Evolutionary conservation across 148 eudicot genomes (phyloP).

Genomic region (Arbutus unedo): DNA sequence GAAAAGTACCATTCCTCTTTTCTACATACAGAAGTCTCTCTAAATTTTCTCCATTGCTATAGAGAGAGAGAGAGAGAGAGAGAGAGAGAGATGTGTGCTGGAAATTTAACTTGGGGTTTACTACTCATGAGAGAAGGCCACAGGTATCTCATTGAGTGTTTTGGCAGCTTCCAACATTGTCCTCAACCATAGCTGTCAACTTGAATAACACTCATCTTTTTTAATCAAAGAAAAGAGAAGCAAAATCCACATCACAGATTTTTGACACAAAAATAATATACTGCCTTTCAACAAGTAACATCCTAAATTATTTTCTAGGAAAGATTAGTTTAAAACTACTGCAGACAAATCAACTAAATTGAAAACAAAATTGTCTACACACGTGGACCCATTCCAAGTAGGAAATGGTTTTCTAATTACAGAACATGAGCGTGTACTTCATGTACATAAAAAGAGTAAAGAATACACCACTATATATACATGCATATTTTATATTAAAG

Average conservation of each 20-base stretch:
- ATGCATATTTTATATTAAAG: background rate
- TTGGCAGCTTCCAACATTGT: constrained; percentile 21
- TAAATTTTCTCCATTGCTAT: background rate
- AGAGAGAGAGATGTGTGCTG: constrained; percentile 7
- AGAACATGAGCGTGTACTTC: background rate
- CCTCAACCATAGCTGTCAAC: constrained; percentile 13
- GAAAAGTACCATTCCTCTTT: background rate
- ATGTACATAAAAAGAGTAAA: background rate
- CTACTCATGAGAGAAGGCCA: constrained; percentile 14
- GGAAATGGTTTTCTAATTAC: background rate
- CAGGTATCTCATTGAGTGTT: constrained; percentile 16
- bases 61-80: constrained; percentile 6
- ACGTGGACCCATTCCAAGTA: background rate
- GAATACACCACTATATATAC: background rate
- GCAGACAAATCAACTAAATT: background rate
- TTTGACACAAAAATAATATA: background rate
- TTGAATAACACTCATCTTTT: constrained; percentile 13
- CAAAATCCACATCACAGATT: background rate
- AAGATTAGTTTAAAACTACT: background rate
- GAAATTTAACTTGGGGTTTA: constrained; percentile 17
- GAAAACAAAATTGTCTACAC: constrained; percentile 1
- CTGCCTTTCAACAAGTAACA: constrained; percentile 8
- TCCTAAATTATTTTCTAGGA: background rate
- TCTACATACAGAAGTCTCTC: constrained; percentile 15
- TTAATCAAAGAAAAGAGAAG: background rate